Evolutionary conservation across 169 alveolate genomes (phyloP), one percentile per base, ranked within the genome.

Genomic region (Plasmodium knowlesi): DNA sequence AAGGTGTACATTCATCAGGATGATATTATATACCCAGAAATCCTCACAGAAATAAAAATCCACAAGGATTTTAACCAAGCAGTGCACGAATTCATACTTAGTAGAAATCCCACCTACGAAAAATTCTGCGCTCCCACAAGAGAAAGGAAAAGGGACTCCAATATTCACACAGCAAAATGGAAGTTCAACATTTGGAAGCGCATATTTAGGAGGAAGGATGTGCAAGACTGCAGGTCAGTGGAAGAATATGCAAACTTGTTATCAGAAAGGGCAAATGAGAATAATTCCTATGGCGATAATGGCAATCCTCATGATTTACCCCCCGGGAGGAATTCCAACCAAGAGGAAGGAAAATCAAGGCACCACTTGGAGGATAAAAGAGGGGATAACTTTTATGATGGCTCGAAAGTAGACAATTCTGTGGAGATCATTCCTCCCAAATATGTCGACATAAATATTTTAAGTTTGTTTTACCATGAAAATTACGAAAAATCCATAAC

Each of bases 401-500:
- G 50, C 25, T 9, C 43, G 53, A 74, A 73, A 74, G 50, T 43
- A 12, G 46, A 30, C 9, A 46, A 14, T 50, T n/a, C 19, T 73
- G 4, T 10, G 8, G 32, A 81, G 46, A 73, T 80, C 1, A 61
- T 80, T 8, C 61, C 86, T 22, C 72, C 91, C 16, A 67, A 89
- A 6, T 89, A 79, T 34, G 53, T 70, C 9, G 84, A 89, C 22
- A 67, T 89, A 73, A 89, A 61, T 79, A 61, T 89, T 22, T 80
- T 89, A 28, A 89, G 91, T 53, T 25, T 89, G 43, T 89, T 79
- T 80, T 32, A 89, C 82, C 94, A 81, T 81, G 94, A 89, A 22
- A 89, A 89, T 80, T 89, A 89, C 82, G 94, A 89, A 81, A 89
- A 89, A 67, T 89, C 94, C 6, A 80, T 89, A 5, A 89, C 78